Conservation (phyloP, 2,329 filamentous ascomycete genomes). For the Penicillium expansum region DNA sequence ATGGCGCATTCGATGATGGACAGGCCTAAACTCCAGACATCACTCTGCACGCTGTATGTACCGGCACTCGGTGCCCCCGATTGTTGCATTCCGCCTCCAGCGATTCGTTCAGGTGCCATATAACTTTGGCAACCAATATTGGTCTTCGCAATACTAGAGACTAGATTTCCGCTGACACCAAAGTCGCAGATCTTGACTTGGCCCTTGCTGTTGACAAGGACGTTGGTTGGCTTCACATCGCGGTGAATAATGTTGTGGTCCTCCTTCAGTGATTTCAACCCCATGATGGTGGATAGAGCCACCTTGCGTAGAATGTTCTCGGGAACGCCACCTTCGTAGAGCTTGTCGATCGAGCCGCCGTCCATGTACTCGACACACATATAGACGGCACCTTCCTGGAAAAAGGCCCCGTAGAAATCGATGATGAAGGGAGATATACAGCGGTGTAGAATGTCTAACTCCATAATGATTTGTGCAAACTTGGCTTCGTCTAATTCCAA, state of each 20-base stretch:
- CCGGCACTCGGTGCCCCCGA: constrained; percentile 69
- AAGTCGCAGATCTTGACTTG: constrained; percentile 99
- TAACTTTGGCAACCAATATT: constrained; percentile 99
- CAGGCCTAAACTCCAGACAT: constrained; percentile 94
- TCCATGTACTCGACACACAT: constrained; percentile 99
- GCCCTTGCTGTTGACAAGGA: constrained; percentile 82
- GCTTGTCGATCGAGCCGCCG: constrained; percentile 92
- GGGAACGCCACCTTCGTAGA: constrained; percentile 86
- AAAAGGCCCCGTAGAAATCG: constrained; percentile 98
- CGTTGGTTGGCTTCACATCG: constrained; percentile 99
- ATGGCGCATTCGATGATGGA: constrained; percentile 95
- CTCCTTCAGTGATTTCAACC: constrained; percentile 89
- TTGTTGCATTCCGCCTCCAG: constrained; percentile 74
- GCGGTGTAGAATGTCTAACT: constrained; percentile 91
- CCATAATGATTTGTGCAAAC: constrained; percentile 95
- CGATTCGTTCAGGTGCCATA: constrained; percentile 96
- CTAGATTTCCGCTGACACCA: constrained; percentile 91
- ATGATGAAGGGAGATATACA: constrained; percentile 96
- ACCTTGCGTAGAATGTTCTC: constrained; percentile 88
- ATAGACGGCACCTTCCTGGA: constrained; percentile 97
- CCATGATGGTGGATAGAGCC: constrained; percentile 83
- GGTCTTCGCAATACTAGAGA: constrained; percentile 95
- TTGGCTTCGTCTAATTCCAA: constrained; percentile 95
- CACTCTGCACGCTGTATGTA: constrained; percentile 95
- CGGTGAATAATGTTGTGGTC: constrained; percentile 99